phyloP scores from a whole-genome alignment of 768 basidiomycete species.

The Cytidiella melzeri region DNA sequence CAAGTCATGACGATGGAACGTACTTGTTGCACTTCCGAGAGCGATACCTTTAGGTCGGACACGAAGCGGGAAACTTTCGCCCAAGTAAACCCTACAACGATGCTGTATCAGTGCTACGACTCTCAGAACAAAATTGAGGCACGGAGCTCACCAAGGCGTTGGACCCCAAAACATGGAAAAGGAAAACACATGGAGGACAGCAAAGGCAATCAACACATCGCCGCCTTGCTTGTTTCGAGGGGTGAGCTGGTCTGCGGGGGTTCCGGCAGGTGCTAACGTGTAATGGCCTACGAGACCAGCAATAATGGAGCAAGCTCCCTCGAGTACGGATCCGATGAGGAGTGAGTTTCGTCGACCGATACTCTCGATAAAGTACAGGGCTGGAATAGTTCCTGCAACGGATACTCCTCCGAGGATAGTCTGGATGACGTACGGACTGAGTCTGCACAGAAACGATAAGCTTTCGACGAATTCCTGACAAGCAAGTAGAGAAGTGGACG shows the following conservation, averaged over 20 bases:
- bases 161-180: conserved; percentile 77
- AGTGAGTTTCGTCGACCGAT: conserved; percentile 71
- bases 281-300: conserved; percentile 71
- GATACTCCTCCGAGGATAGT: conserved; percentile 71
- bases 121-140: not conserved
- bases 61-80: conserved; percentile 77
- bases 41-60: conserved; percentile 76
- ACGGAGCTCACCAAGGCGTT: conserved; percentile 41
- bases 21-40: conserved; percentile 57
- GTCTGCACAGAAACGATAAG: too few relatives aligned
- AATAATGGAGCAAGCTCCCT: conserved; percentile 58
- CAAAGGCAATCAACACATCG: conserved; percentile 66
- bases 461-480: too few relatives aligned
- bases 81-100: conserved; percentile 56
- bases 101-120: not conserved
- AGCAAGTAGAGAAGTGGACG: too few relatives aligned
- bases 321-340: conserved; percentile 53
- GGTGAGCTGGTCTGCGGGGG: conserved; percentile 42
- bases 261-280: conserved; percentile 49
- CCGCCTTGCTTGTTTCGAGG: conserved; percentile 55
- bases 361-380: conserved; percentile 62
- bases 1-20: not conserved
- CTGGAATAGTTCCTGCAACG: conserved; percentile 65
- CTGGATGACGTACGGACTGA: conserved; percentile 71
- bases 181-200: conserved; percentile 67